Conservation (phyloP, 2,329 filamentous ascomycete genomes). For the Ceratocystiopsis minuta region DNA sequence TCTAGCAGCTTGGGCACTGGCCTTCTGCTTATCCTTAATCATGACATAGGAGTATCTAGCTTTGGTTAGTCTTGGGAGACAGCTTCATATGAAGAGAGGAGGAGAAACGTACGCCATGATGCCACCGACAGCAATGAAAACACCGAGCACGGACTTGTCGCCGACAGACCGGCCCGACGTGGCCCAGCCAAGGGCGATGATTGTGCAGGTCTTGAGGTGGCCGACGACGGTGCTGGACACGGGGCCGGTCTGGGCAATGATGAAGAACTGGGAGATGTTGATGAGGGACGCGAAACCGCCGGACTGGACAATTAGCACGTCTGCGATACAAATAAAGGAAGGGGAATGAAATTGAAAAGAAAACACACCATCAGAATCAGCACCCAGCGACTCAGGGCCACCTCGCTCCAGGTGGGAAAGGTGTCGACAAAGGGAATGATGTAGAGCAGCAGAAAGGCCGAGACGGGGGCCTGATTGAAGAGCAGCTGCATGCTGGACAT, state of each 20-base stretch:
- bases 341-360: background rate
- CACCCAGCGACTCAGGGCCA: constrained; percentile 32
- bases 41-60: constrained; percentile 16
- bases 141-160: constrained; percentile 36
- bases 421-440: constrained; percentile 48
- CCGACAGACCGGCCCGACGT: constrained; percentile 35
- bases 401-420: constrained; percentile 36
- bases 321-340: too few relatives aligned
- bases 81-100: background rate
- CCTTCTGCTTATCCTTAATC: constrained; percentile 12
- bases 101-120: constrained; percentile 32
- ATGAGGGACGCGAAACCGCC: constrained; percentile 45
- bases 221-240: constrained; percentile 49
- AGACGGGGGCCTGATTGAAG: constrained; percentile 48
- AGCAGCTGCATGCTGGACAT: constrained; percentile 53
- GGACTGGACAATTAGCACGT: constrained; percentile 24
- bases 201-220: constrained; percentile 47
- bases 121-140: constrained; percentile 36
- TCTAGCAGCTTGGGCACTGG: constrained; percentile 1
- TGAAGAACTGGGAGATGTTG: constrained; percentile 47
- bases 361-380: constrained; percentile 38
- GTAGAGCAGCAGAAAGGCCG: constrained; percentile 44
- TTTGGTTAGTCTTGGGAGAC: constrained; percentile 1
- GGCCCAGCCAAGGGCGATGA: constrained; percentile 45
- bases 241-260: constrained; percentile 41